phyloP scores from a whole-genome alignment of 331 rosid genomes.

The Spiraea crenata region DNA sequence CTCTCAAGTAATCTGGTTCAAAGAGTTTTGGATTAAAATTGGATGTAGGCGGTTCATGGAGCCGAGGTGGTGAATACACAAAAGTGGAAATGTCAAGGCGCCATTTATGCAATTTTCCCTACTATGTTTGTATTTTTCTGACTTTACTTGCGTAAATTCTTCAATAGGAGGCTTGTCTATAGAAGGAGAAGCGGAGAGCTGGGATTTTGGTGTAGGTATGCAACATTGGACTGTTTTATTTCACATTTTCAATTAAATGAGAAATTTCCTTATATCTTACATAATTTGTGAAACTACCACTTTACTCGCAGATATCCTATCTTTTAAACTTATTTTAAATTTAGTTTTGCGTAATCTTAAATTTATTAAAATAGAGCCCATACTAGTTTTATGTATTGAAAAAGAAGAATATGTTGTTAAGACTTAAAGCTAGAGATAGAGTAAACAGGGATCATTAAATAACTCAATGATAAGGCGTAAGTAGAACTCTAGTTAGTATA shows the following conservation, averaged over 20 bases:
- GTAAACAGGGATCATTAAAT: neutral
- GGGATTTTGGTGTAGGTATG: constrained; percentile 97
- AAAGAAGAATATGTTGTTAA: neutral
- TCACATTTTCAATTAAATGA: neutral
- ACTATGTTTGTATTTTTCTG: neutral
- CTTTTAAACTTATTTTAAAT: neutral
- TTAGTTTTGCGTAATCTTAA: neutral
- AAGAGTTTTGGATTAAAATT: no score
- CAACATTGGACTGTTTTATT: constrained; percentile 10
- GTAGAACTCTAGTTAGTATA: no score
- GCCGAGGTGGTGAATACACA: no score
- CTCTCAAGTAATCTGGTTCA: no score
- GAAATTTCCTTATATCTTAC: neutral
- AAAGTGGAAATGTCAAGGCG: no score
- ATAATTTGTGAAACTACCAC: neutral
- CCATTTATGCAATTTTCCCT: no score
- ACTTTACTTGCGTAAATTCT: constrained; percentile 15
- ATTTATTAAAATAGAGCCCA: neutral
- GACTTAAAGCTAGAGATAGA: neutral
- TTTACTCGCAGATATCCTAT: neutral
- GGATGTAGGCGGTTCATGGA: no score
- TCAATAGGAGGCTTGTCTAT: constrained; percentile 80
- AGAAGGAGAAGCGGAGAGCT: constrained; percentile 94
- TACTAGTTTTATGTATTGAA: neutral
- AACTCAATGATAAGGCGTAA: neutral